Base-by-base conservation (phyloP, 108 stramenopile species). In the Cylindrotheca fusiformis region DNA sequence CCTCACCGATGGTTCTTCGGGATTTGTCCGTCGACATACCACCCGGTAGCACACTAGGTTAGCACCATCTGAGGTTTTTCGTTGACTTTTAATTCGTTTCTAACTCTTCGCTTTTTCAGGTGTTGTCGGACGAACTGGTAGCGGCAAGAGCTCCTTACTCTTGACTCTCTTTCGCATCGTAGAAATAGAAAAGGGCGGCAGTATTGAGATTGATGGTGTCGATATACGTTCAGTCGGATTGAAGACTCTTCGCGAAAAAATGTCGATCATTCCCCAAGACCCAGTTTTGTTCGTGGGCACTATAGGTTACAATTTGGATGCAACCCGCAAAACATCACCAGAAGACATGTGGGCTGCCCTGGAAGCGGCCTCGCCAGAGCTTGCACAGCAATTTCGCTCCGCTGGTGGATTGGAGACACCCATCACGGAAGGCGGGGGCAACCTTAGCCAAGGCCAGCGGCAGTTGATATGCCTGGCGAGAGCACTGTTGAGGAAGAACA, bases 241-340 rank as follows among this genome's bases (percentile, higher is more conserved):
- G 19, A 55, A 87, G 49, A 76, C 67, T 4, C 80, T 97, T n/a
- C 88, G 97, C 29, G 67, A 76, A 27, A 64, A 70, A 10, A 51
- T 97, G 22, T 87, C 95, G 23, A 94, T 97, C 41, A 95, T 99
- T 46, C 97, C 97, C 6, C 98, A 99, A 81, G 90, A 96, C 63
- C 95, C 96, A n/a, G 85, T 86, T 28, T 60, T 99, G 12, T 99
- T 97, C 68, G 63, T 85, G 14, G 98, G 95, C 14, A 90, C 95
- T 10, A 23, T 99, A 28, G 74, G 83, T 36, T 72, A 69, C 56
- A 99, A 99, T 68, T 67, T 99, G 48, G 92, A 93, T 71, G 94
- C 96, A 25, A 88, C 78, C 20, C 71, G 82, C 1, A 66, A 67
- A 46, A 81, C 75, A n/a, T 60, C 71, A 25, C 59, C 72, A 52